Evolutionary conservation across 345 rosid species (phyloP), one percentile per base, ranked within the genome.

Genomic region (Linum usitatissimum): DNA sequence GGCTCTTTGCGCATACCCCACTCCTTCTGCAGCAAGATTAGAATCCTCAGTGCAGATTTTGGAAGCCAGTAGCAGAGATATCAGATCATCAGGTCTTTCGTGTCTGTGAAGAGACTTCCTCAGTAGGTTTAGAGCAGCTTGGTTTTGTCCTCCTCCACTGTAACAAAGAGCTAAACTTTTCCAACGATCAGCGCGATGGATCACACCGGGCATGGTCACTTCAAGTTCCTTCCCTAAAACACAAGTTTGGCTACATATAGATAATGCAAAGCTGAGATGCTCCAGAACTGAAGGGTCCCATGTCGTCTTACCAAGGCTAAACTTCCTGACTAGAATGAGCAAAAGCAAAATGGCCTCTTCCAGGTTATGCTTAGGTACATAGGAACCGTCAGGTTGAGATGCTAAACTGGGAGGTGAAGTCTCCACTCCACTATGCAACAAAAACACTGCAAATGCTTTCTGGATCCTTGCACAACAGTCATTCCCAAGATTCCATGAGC

Each of bases 291-390:
- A 81, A 17, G 91, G 84, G 71, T 92, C 98, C 93, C 91, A 87
- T 67, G 76, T 78, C 28, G 71, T 78, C 68, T 81, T 78, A 20
- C 95, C 88, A 12, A 77, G 84, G 77, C 70, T 66, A 64, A 73
- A 73, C 69, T 89, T 92, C 80, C 80, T 76, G 62, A 87, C 49
- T 39, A 89, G 83, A 69, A 89, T 83, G 90, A 92, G 79, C 64
- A 92, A 81, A 71, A 92, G 91, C 62, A 92, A 83, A 74, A 92
- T 77, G 53, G 95, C 90, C 80, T 92, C 96, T 78, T 92, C 98
- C 69, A 92, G 66, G 80, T 92, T 89, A 71, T 85, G 82, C 71
- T 81, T 87, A 8, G 98, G 97, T 42, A 87, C 75, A 74, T 75
- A 89, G 0, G 95, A 80, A 60, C 96, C 93, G 14, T 92, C 93